Conservation (phyloP, 140 eudicot genomes). For the Anethum foeniculum region DNA sequence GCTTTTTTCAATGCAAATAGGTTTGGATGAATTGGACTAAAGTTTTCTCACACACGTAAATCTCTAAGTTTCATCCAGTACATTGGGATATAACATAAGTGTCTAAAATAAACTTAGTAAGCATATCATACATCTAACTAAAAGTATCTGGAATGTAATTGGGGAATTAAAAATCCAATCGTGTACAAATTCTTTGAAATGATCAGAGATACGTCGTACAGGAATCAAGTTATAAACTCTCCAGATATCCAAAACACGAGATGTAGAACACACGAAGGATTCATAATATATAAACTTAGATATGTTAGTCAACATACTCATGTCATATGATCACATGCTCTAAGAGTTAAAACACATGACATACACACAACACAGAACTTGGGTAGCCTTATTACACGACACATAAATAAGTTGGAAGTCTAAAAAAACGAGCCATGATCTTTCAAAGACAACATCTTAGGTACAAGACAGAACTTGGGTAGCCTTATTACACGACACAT, state of each 20-base stretch:
- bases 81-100: too few relatives aligned
- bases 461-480: background rate
- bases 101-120: too few relatives aligned
- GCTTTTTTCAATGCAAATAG: too few relatives aligned
- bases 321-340: background rate
- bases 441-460: background rate
- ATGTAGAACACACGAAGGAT: background rate
- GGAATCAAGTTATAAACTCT: too few relatives aligned
- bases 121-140: too few relatives aligned
- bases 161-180: too few relatives aligned
- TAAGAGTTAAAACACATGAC: background rate
- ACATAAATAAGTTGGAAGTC: background rate
- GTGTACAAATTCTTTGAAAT: too few relatives aligned
- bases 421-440: background rate
- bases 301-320: background rate
- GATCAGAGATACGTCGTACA: too few relatives aligned
- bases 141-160: too few relatives aligned
- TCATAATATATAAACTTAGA: background rate
- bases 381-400: background rate
- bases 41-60: too few relatives aligned
- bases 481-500: background rate
- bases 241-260: background rate
- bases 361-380: background rate
- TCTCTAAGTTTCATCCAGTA: too few relatives aligned
- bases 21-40: too few relatives aligned